These are phyloP conservation scores for Macroventuria anomochaeta DNA, from an alignment of 2,329 filamentous ascomycete species.

Conservation along the genomic window DNA sequence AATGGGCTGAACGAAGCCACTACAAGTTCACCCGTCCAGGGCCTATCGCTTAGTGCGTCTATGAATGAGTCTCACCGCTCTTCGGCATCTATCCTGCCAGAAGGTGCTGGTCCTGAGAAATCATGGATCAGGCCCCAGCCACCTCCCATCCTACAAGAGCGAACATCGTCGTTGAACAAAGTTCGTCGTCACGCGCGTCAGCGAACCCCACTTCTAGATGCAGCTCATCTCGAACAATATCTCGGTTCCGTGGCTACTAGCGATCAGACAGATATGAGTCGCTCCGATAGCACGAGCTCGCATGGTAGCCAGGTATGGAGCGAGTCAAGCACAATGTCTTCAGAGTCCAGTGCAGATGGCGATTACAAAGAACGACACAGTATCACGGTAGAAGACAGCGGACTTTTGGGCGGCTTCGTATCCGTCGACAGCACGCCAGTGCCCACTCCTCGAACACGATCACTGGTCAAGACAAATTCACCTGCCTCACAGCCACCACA, in stretches of 20 bases:
- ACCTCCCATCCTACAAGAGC: constrained; percentile 21
- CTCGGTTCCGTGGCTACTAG: constrained; percentile 8
- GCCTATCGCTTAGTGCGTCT: constrained; percentile 1
- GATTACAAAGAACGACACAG: constrained; percentile 21
- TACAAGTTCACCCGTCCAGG: constrained; percentile 6
- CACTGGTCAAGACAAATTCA: not conserved
- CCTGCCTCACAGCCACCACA: not conserved
- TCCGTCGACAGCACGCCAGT: constrained; percentile 24
- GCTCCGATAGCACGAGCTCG: constrained; percentile 39
- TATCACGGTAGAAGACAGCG: constrained; percentile 31
- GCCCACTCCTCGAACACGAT: constrained; percentile 9
- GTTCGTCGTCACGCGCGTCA: constrained; percentile 19
- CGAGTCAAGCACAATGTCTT: constrained; percentile 38
- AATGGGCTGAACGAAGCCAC: constrained; percentile 43
- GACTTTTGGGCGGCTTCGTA: constrained; percentile 40
- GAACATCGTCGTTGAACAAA: constrained; percentile 18
- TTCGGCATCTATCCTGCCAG: constrained; percentile 22
- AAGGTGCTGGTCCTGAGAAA: constrained; percentile 23
- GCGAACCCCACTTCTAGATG: constrained; percentile 34
- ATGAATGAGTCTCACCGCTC: constrained; percentile 15
- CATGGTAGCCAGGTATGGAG: constrained; percentile 39
- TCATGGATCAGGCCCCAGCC: constrained; percentile 29
- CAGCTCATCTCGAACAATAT: constrained; percentile 25
- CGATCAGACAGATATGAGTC: constrained; percentile 22
- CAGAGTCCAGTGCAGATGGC: constrained; percentile 35